Evolutionary conservation across 2,329 filamentous ascomycete species (phyloP), one percentile per base, ranked within the genome.

Genomic region (Ilyonectria destructans): DNA sequence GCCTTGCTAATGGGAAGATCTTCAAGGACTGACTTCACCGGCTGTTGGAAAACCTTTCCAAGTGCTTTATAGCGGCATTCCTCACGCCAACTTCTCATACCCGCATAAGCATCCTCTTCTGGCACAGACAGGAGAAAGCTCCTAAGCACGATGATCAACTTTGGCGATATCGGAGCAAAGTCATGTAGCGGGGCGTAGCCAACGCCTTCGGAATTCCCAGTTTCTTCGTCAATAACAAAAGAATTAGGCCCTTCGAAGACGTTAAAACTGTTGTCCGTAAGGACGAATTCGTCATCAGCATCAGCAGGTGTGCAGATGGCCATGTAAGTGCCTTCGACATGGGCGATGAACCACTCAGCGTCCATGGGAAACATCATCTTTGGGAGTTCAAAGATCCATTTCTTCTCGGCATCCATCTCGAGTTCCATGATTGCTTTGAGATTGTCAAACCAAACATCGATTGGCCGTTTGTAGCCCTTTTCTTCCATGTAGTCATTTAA

Each of bases 381-480:
- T 6, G 21, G 40, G 6, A 63, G 21, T 19, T 56, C 43, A 15
- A 1, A 2, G 6, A 19, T n/a, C 60, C 52, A 63, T 6, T 43
- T 13, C 21, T 56, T 31, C 9, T 57, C 52, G 3, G 43, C 33
- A 15, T 56, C 60, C 60, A 63, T 49, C 13, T 57, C 46, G 15
- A 56, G 31, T 12, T 48, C 45, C 19, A 63, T 56, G 1, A 63
- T 57, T 6, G 60, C 15, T 31, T 63, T 57, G 23, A 63, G n/a
- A 43, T 57, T 63, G 52, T 63, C 40, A n/a, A 63, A 63, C 60
- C 60, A 63, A 12, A 63, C 60, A 40, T 63, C 52, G 10, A 56
- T 19, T 21, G 60, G 60, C 7, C 60, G 29, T 7, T 5, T 31
- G 23, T 35, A 57, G 12, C 60, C 60, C 5, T 57, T 56, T 3